A percentile compares a stretch with the other conserved stretches of the same genome.
These are phyloP conservation scores for Collybiopsis luxurians DNA, from an alignment of 768 basidiomycete species.

Conservation along the genomic window DNA sequence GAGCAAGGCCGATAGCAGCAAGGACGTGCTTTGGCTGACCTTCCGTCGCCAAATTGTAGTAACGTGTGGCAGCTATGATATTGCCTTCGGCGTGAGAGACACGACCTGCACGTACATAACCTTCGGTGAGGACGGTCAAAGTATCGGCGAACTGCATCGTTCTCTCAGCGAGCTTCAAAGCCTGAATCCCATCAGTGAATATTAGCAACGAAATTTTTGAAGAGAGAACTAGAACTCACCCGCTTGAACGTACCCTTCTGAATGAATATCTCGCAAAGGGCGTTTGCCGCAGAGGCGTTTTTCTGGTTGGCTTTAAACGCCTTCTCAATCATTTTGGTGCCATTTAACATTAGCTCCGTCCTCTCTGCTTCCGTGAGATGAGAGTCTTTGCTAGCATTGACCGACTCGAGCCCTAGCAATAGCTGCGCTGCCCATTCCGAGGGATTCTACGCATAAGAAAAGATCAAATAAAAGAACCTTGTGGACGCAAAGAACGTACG, in stretches of 20 bases:
- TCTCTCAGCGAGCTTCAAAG: conserved; percentile 90
- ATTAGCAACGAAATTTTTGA: neutral
- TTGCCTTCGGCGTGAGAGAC: conserved; percentile 73
- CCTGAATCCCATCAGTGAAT: conserved; percentile 38
- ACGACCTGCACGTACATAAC: conserved; percentile 80
- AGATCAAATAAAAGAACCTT: neutral
- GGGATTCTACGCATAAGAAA: conserved; percentile 60
- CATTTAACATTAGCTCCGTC: conserved; percentile 53
- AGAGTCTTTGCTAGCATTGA: conserved; percentile 82
- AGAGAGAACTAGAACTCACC: conserved; percentile 34
- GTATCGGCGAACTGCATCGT: conserved; percentile 94
- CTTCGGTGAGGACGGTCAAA: conserved; percentile 78
- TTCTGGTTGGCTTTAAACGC: conserved; percentile 81
- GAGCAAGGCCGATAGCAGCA: conserved; percentile 82
- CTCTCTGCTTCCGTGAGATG: conserved; percentile 63
- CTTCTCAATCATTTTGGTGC: conserved; percentile 68
- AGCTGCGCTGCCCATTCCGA: conserved; percentile 76
- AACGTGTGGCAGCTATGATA: conserved; percentile 60
- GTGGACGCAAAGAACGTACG: conserved; percentile 40
- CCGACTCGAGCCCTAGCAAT: conserved; percentile 79
- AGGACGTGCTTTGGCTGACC: conserved; percentile 72
- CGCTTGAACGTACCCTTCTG: conserved; percentile 63
- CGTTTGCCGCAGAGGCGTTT: conserved; percentile 81
- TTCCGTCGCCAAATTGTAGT: conserved; percentile 66
- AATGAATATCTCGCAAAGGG: conserved; percentile 76